Base-by-base conservation (phyloP, 192 early-diverging fungal species). In the Dissophora globulifera region DNA sequence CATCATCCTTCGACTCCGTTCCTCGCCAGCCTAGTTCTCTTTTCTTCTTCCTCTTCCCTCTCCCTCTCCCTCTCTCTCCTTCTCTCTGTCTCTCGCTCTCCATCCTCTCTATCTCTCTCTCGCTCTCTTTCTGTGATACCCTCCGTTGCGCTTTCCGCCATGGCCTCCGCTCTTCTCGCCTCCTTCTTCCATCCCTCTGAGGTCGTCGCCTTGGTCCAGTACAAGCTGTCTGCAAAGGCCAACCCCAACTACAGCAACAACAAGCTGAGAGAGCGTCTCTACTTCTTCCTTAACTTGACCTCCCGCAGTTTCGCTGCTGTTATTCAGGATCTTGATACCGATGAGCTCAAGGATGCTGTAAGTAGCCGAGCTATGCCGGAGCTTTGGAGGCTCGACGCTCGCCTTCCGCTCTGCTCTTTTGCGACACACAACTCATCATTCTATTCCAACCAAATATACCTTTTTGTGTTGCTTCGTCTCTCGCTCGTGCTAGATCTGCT, bases 281-380 rank as follows among this genome's bases (percentile, higher is more conserved):
- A 99, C 84, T 83, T 94, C 68, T 94, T 93, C 81, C 84, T 99
- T 52, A 92, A 92, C 82, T 83, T 88, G 86, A 98, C 96, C 31
- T 98, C 96, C 49, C 93, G 98, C 47, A 96, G 95, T 59, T 99
- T 98, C 81, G 90, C 95, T 22, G 89, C 93, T 29, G 97, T 99
- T 53, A 99, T 98, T 83, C 92, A 93, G 79, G 89, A 91, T 58
- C 80, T 95, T 49, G 84, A 93, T 13, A 38, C 7, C 76, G 89
- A 90, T 25, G 89, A 85, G 35, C 82, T 94, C 22, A 90, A 92
- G 62, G 92, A 94, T 63, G 87, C 80, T 40, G 87, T 88, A 83
- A 78, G 83, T 65, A n/a, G n/a, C n/a, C n/a, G n/a, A n/a, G n/a
- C n/a, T n/a, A n/a, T n/a, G n/a, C n/a, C n/a, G n/a, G n/a, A n/a